phyloP scores from a whole-genome alignment of 495 filamentous ascomycete genomes.

The Penicillium nucicola region DNA sequence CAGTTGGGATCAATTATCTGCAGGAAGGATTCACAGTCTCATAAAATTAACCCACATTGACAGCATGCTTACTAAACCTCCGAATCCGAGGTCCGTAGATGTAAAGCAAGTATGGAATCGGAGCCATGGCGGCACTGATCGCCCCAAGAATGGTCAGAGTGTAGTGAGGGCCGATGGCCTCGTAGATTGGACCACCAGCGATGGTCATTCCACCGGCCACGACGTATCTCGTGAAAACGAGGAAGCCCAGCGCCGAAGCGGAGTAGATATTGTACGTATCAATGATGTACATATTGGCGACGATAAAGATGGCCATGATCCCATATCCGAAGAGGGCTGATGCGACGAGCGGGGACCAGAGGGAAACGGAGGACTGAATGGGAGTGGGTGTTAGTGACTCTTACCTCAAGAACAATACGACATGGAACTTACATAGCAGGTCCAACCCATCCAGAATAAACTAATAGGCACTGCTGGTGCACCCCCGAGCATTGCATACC shows the following conservation, averaged over 20 bases:
- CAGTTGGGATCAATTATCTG: too few species aligned
- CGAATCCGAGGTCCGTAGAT: conserved; percentile 46
- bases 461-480: conserved; percentile 33
- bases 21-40: too few species aligned
- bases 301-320: conserved; percentile 51
- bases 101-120: conserved; percentile 54
- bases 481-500: conserved; percentile 6
- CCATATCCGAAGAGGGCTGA: conserved; percentile 52
- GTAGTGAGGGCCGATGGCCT: conserved; percentile 53
- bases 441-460: conserved; percentile 66
- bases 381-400: background rate
- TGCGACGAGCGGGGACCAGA: conserved; percentile 52
- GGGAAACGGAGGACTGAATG: conserved; percentile 37
- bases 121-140: conserved; percentile 48
- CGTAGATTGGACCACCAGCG: conserved; percentile 49
- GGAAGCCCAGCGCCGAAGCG: conserved; percentile 45
- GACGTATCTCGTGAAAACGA: conserved; percentile 49
- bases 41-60: too few species aligned
- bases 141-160: conserved; percentile 54
- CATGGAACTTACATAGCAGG: conserved; percentile 28
- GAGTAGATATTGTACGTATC: conserved; percentile 48
- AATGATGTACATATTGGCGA: conserved; percentile 54
- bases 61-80: conserved; percentile 2
- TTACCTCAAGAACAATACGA: background rate
- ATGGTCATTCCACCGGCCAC: conserved; percentile 50